A percentile compares a stretch with the other conserved stretches of the same genome.
Conservation (phyloP, 345 rosid genomes). For the Balakata baccata region DNA sequence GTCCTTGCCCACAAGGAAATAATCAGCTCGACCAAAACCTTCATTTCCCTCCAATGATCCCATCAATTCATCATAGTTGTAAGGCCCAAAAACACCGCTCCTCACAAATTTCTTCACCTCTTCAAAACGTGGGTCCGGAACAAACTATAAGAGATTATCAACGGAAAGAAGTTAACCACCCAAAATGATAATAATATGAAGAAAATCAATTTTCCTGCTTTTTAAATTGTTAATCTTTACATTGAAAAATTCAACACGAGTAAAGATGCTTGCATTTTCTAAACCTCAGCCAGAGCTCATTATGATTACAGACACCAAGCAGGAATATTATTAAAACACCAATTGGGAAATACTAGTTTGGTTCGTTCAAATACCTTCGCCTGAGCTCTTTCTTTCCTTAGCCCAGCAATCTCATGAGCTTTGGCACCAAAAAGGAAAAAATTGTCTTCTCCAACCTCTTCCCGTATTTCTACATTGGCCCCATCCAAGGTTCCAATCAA, state of each 20-base stretch:
- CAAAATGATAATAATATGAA: background rate
- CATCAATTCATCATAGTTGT: conserved; percentile 55
- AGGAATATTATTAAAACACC: background rate
- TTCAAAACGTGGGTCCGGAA: conserved; percentile 66
- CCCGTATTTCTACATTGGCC: conserved; percentile 75
- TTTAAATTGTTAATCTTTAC: background rate
- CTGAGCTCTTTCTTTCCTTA: conserved; percentile 67
- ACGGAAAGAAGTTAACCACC: conserved; percentile 3
- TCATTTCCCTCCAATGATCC: conserved; percentile 80
- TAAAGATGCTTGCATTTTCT: background rate
- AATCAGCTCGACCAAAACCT: conserved; percentile 78
- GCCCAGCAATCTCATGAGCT: conserved; percentile 65
- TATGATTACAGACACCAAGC: background rate
- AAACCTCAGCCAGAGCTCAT: background rate
- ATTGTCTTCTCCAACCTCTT: conserved; percentile 80
- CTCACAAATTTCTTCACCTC: conserved; percentile 64
- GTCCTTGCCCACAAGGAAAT: conserved; percentile 85
- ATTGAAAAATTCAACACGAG: background rate
- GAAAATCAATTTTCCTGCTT: background rate
- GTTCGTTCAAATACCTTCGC: conserved; percentile 51
- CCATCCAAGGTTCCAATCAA: conserved; percentile 84
- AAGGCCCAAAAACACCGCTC: conserved; percentile 66
- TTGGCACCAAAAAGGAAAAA: conserved; percentile 80
- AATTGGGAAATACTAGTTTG: background rate
- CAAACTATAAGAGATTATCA: conserved; percentile 40